Base-by-base conservation (phyloP, 1,139 yeast species). In the Geotrichum australiense region DNA sequence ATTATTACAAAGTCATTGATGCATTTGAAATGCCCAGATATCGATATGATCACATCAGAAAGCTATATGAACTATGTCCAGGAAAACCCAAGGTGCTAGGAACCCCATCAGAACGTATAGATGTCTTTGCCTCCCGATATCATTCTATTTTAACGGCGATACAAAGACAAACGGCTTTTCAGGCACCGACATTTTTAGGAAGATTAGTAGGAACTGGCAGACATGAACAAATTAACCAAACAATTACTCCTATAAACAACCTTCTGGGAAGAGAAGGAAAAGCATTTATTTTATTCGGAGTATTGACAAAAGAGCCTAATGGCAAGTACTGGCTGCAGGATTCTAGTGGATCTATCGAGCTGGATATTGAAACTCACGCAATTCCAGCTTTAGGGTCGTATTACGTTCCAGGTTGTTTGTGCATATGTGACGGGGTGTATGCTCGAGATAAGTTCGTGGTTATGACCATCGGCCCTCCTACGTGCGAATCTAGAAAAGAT, bases 351-450 rank as follows among this genome's bases (percentile, higher is more conserved):
- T 64, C 71, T 37, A 78, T 91, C n/a, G 82, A 76, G 51, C 65
- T 91, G 21, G 84, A 82, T 45, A 59, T 89, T 12, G 84, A 81
- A 49, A 50, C 58, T 2, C 49, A 48, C 11, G 69, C 91, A 0
- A 65, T 70, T 14, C 82, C 85, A 35, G 72, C 81, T 1, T 70
- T 70, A 11, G 87, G 83, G 0, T 71, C 82, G 2, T 89, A 76
- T 55, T 84, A 80, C 54, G 76, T 78, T 2, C 74, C 82, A 0
- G 98, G 98, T 1, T 79, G 81, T 68, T 78, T 82, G 53, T 76
- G 86, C 1, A 66, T 89, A 3, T 82, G 82, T 34, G 94, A 87
- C 56, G 99, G 99, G 11, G 76, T 85, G 19, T 85, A 84, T 54
- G 66, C 68, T 11, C 73, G 77, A 16, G 82, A 80, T 19, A 75